Base-by-base conservation (phyloP, 805 yeast species). In the Saturnispora sekii region DNA sequence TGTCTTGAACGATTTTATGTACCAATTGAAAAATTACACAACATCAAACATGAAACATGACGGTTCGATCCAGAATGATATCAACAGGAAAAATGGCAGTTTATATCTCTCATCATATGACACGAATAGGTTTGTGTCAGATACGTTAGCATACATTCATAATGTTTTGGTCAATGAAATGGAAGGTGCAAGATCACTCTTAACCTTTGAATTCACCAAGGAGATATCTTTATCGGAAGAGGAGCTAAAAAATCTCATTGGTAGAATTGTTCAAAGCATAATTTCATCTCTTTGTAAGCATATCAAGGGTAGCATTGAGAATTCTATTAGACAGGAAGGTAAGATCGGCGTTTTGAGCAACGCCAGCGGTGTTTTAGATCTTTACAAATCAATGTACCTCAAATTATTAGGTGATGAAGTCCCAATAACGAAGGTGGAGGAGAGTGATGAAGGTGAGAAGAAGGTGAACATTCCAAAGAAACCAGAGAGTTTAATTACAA, bases 61-160 rank as follows among this genome's bases (percentile, higher is more conserved):
- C 12, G 15, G 28, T 32, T 30, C 40, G 18, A 6, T 34, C 34
- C 41, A 44, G 17, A 46, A 38, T 32, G 46, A 50, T 17, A 52
- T 28, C 35, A 53, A 42, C 39, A 84, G 88, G 1, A 68, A 15
- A 10, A 17, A 17, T 12, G 38, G 38, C 7, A 26, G 41, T 29
- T 35, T 86, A 17, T 72, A 77, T 29, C 63, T 81, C 37, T 74
- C 81, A 8, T 81, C 84, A 0, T 83, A 83, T 59, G 96, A 90
- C 58, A 84, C 96, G 1, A 68, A 79, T 21, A 69, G 96, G 45
- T 89, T 80, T 51, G 68, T 86, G 14, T 95, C 97, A 21, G 96
- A 88, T 58, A 71, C 93, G 30, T 65, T 93, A 33, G 97, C 97
- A 0, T 84, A 84, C 67, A 72, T 88, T 2, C 97, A 93, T 58